Evolutionary conservation across 2,329 filamentous ascomycete species (phyloP).

Genomic region (Huntiella omanensis): DNA sequence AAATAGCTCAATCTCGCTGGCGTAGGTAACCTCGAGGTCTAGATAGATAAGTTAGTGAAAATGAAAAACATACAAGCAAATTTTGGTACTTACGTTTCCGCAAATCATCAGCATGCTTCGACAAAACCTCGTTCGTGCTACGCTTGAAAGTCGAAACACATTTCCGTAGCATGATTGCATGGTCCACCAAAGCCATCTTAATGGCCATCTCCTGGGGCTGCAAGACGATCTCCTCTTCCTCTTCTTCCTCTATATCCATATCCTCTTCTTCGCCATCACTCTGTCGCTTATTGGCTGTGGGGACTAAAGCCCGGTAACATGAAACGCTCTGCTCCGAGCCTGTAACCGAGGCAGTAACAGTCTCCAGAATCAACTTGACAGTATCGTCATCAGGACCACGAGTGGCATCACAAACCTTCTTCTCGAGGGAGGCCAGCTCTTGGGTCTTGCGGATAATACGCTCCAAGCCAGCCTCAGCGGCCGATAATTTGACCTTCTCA

Average conservation of each 20-base stretch:
- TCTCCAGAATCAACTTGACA: constrained; percentile 51
- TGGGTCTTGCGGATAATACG: constrained; percentile 79
- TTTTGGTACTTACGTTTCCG: constrained; percentile 36
- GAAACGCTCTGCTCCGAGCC: constrained; percentile 58
- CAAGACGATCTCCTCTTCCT: constrained; percentile 29
- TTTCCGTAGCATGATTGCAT: constrained; percentile 72
- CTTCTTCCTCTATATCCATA: constrained; percentile 21
- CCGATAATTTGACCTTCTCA: constrained; percentile 46
- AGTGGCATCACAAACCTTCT: constrained; percentile 45
- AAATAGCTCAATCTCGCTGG: constrained; percentile 45
- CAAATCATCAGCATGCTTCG: constrained; percentile 38
- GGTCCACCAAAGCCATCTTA: constrained; percentile 70
- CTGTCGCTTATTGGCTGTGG: constrained; percentile 24
- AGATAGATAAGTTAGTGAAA: constrained; percentile 12
- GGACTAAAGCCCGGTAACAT: constrained; percentile 57
- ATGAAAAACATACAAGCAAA: constrained; percentile 4
- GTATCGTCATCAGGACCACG: constrained; percentile 40
- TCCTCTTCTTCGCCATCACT: constrained; percentile 19
- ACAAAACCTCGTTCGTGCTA: constrained; percentile 40
- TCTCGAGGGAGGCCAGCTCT: constrained; percentile 62
- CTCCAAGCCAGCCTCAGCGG: constrained; percentile 77
- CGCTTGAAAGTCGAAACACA: constrained; percentile 53
- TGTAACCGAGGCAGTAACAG: constrained; percentile 59
- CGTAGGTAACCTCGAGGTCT: constrained; percentile 46
- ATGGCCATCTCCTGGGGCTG: constrained; percentile 56